Conservation (phyloP, 306 rosid species). For the Dalbergia cochinchinensis region DNA sequence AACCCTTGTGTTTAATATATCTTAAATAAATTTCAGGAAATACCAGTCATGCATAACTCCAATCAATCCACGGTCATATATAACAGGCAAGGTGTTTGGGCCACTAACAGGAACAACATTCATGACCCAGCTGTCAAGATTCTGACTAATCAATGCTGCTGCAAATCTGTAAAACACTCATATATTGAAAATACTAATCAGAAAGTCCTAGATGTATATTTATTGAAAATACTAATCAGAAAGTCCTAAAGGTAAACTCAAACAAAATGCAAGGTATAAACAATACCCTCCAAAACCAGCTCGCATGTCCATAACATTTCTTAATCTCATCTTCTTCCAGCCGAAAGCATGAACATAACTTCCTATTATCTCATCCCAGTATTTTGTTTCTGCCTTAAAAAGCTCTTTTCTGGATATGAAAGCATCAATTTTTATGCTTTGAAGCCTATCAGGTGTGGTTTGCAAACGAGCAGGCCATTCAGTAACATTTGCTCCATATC, state of each 20-base stretch:
- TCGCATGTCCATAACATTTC: constrained; percentile 98
- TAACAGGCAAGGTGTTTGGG: constrained; percentile 92
- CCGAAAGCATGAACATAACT: constrained; percentile 65
- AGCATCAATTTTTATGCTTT: constrained; percentile 81
- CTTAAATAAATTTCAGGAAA: constrained; percentile 5
- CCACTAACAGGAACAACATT: constrained; percentile 95
- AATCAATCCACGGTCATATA: constrained; percentile 92
- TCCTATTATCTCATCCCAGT: constrained; percentile 76
- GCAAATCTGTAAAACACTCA: constrained; percentile 78
- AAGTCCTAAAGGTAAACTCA: constrained; percentile 17
- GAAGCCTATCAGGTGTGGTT: constrained; percentile 88
- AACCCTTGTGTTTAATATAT: constrained; percentile 35
- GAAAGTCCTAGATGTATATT: constrained; percentile 25
- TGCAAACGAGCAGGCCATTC: constrained; percentile 87
- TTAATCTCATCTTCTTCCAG: constrained; percentile 77
- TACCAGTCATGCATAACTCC: constrained; percentile 99
- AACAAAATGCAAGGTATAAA: constrained; percentile 30
- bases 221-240: constrained; percentile 33
- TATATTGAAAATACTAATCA: constrained; percentile 35
- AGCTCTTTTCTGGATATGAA: constrained; percentile 87
- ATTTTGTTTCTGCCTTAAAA: constrained; percentile 82
- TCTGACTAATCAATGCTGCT: constrained; percentile 69
- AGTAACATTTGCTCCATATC: constrained; percentile 69
- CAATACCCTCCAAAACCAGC: constrained; percentile 98
- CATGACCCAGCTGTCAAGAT: constrained; percentile 87